Evolutionary conservation across 441 rosid species (phyloP), one percentile per base, ranked within the genome.

Genomic region (Isatis lusitanica): DNA sequence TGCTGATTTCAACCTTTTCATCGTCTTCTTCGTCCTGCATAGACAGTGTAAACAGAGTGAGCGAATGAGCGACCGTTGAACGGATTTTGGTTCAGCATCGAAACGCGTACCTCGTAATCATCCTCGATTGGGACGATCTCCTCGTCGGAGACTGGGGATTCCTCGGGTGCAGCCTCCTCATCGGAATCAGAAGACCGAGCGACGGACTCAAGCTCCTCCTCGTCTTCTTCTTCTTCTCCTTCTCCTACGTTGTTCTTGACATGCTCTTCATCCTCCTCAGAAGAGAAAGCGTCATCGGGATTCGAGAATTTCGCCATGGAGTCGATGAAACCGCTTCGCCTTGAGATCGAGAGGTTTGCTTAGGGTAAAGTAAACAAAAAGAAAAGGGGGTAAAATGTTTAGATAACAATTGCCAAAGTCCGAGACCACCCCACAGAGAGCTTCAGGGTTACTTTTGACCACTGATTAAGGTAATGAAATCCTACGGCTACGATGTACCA

Each of bases 121-220:
- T 86, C 93, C 26, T 77, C 80, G 0, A 67, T 5, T 11, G 70
- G 77, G 11, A 38, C 77, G 4, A 12, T 43, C 4, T 72, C 77
- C 2, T 43, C 66, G 47, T 77, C 80, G 0, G 80, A 77, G 51
- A 31, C 17, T 3, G 42, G 56, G 0, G 75, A 31, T 38, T 76
- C 85, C 3, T 83, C 86, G 0, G 63, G 78, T 26, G 83, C 78
- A 2, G 76, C 79, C 0, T 79, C 85, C 10, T 87, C 89, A 6
- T 87, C 96, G 16, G 78, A 74, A 38, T 30, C 78, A 6, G 89
- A 94, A 26, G 96, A 83, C 68, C 92, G 97, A 79, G 93, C 97
- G 17, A 91, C 98, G 59, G 97, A 97, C 77, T 90, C 90, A 17
- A 93, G 84, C 83, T 93, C 99, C 78, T 89, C 89, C 73, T 91